These are phyloP conservation scores for Globisporangium irregulare DNA, from an alignment of 352 stramenopile genomes.

Conservation along the genomic window DNA sequence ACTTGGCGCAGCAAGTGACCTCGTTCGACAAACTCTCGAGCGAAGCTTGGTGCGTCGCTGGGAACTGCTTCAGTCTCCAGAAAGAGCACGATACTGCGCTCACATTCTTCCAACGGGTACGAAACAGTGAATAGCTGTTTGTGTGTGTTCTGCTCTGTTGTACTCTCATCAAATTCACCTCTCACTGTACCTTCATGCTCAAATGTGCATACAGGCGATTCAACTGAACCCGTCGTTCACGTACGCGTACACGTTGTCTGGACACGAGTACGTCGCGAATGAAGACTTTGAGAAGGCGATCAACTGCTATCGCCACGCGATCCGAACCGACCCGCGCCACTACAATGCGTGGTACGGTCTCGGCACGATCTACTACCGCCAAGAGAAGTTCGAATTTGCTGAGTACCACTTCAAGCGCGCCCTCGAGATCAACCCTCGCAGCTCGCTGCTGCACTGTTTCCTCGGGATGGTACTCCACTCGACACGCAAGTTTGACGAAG, in stretches of 20 bases:
- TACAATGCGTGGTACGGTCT: conserved; percentile 94
- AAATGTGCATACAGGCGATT: conserved; percentile 58
- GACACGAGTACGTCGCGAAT: conserved; percentile 97
- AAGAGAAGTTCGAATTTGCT: conserved; percentile 97
- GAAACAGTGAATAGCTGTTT: conserved; percentile 1
- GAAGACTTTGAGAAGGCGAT: conserved; percentile 98
- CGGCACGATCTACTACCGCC: conserved; percentile 95
- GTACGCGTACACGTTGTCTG: conserved; percentile 97
- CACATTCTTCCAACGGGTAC: conserved; percentile 93
- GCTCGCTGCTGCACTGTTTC: conserved; percentile 94
- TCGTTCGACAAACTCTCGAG: conserved; percentile 93
- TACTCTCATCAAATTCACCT: not conserved
- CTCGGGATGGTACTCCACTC: conserved; percentile 94
- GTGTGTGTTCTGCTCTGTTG: not conserved
- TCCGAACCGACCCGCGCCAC: conserved; percentile 90
- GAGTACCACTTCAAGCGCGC: conserved; percentile 96
- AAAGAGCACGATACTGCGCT: conserved; percentile 97
- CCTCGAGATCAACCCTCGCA: conserved; percentile 92
- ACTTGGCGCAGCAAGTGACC: conserved; percentile 92
- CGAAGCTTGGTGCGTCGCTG: conserved; percentile 95
- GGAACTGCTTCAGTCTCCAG: conserved; percentile 98
- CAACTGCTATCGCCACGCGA: conserved; percentile 93
- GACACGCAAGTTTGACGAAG: conserved; percentile 88
- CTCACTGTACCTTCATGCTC: not conserved
- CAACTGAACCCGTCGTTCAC: conserved; percentile 94